Evolutionary conservation across 306 rosid genomes (phyloP).

Genomic region (Alnus glutinosa): DNA sequence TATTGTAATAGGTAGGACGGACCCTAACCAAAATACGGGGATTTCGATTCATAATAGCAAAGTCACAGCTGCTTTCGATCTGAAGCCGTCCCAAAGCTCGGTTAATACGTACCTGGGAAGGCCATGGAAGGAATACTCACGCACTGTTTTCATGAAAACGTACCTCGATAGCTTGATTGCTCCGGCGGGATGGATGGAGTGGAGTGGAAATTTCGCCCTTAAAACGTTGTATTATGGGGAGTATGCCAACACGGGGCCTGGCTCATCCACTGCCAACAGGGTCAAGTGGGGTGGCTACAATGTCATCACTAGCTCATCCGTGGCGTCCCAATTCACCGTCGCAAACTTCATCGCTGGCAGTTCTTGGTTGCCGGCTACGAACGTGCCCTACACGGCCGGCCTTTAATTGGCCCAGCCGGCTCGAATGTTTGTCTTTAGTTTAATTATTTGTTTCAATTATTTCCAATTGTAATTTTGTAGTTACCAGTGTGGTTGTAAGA

Average conservation of each 20-base stretch:
- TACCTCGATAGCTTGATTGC: conserved; percentile 52
- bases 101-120: conserved; percentile 58
- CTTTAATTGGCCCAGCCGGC: conserved; percentile 26
- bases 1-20: conserved; percentile 27
- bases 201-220: conserved; percentile 68
- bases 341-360: conserved; percentile 59
- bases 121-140: conserved; percentile 68
- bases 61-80: conserved; percentile 45
- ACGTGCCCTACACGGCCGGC: conserved; percentile 62
- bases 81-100: conserved; percentile 23
- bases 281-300: conserved; percentile 69
- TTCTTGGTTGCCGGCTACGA: conserved; percentile 61
- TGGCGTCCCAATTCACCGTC: conserved; percentile 66
- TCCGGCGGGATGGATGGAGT: conserved; percentile 72
- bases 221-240: conserved; percentile 65
- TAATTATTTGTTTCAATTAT: background rate
- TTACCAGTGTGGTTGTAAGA: background rate
- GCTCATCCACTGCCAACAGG: conserved; percentile 57
- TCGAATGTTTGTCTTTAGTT: background rate
- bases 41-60: conserved; percentile 57
- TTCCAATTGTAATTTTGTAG: too few relatives aligned
- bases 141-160: conserved; percentile 66
- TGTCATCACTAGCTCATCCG: conserved; percentile 61
- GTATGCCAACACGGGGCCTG: conserved; percentile 62
- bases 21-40: conserved; percentile 80